A percentile compares a stretch with the other conserved stretches of the same genome.
Conservation (phyloP, 805 yeast species). For the Cyberlindnera saturnus region DNA sequence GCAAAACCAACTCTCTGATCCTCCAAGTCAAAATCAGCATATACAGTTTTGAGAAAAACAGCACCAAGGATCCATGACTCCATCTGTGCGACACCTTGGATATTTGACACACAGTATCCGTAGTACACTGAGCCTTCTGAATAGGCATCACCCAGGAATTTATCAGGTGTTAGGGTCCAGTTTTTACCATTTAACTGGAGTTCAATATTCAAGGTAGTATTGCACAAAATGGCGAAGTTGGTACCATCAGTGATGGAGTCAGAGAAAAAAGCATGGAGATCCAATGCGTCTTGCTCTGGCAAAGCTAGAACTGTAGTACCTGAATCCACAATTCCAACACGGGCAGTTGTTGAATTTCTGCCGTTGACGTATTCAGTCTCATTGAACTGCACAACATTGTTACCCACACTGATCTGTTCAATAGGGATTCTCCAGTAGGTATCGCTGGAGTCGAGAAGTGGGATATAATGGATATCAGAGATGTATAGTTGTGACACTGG, state of each 20-base stretch:
- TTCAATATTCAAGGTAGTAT: constrained; percentile 34
- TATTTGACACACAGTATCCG: constrained; percentile 58
- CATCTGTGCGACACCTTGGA: constrained; percentile 48
- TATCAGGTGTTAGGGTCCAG: constrained; percentile 37
- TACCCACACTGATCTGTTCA: constrained; percentile 31
- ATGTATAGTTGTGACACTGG: constrained; percentile 30
- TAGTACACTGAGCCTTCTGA: constrained; percentile 26
- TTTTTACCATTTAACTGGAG: constrained; percentile 38
- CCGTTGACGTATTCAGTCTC: constrained; percentile 6
- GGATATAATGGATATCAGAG: constrained; percentile 36
- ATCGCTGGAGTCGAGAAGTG: constrained; percentile 27
- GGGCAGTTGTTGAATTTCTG: constrained; percentile 15
- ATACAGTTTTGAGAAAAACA: constrained; percentile 49
- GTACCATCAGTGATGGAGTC: constrained; percentile 52
- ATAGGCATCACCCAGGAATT: constrained; percentile 46
- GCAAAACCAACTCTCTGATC: constrained; percentile 49
- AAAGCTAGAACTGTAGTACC: constrained; percentile 61
- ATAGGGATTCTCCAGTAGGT: constrained; percentile 50
- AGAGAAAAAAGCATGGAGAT: constrained; percentile 45
- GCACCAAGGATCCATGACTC: constrained; percentile 60
- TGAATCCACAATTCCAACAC: constrained; percentile 51
- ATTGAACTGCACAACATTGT: constrained; percentile 28
- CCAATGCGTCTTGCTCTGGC: constrained; percentile 48
- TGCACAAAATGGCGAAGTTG: constrained; percentile 56
- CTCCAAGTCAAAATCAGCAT: constrained; percentile 52